phyloP scores from a whole-genome alignment of 1,284 basidiomycete genomes.

The Irpex sp. region DNA sequence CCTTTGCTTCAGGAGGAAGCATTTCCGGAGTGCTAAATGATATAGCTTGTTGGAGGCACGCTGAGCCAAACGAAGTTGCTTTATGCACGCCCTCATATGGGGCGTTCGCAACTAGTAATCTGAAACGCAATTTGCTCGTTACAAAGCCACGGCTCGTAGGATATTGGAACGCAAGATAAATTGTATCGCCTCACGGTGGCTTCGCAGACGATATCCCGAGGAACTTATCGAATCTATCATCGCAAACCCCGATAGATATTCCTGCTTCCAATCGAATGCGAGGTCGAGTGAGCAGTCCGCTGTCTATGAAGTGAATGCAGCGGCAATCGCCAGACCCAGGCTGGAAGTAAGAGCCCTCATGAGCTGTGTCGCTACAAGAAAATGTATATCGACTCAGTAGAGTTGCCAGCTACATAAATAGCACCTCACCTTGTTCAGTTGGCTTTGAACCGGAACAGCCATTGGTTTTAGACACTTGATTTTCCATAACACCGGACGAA shows the following conservation, averaged over 20 bases:
- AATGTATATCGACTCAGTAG: too few relatives aligned
- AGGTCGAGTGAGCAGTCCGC: not conserved
- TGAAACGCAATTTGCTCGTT: conserved; percentile 44
- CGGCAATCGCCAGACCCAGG: not conserved
- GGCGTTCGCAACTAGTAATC: conserved; percentile 48
- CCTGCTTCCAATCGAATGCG: conserved; percentile 25
- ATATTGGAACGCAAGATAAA: too few relatives aligned
- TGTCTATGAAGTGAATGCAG: not conserved
- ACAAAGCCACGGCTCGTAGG: too few relatives aligned
- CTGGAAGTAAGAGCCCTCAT: not conserved
- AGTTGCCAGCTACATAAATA: too few relatives aligned
- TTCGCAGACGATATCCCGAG: conserved; percentile 34
- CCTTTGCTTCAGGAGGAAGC: conserved; percentile 1
- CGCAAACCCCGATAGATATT: conserved; percentile 27
- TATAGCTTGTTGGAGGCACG: conserved; percentile 58
- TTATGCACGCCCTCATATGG: conserved; percentile 47
- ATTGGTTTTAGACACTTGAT: too few relatives aligned
- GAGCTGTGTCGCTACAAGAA: not conserved
- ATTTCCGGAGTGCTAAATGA: conserved; percentile 29
- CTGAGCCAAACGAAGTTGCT: conserved; percentile 50
- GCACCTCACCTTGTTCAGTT: too few relatives aligned
- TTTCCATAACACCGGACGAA: too few relatives aligned
- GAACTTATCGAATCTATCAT: conserved; percentile 28
- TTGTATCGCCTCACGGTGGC: conserved; percentile 29
- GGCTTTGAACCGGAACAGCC: too few relatives aligned